Base-by-base conservation (phyloP, 805 yeast species). In the Wickerhamomyces silvicola region DNA sequence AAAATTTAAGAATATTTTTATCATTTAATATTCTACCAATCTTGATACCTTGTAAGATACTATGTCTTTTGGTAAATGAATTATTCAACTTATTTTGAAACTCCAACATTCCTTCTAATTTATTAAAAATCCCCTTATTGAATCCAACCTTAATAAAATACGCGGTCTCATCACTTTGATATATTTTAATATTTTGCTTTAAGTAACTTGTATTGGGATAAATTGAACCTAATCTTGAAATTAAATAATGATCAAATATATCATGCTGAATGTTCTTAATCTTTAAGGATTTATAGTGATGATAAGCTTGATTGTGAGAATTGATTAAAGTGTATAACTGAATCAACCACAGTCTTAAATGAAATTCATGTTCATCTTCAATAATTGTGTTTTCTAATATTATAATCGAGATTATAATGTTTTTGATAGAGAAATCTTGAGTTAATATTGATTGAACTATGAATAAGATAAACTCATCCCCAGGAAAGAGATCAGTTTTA, bases 201-300 rank as follows among this genome's bases (percentile, higher is more conserved):
- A 59, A 45, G 15, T 61, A 58, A 2, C 54, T 46, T 11, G 63
- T 57, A 2, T 60, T 45, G 0, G 84, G 83, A 23, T 49, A 53
- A 1, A 66, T 39, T 0, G 74, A 49, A 1, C 77, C 61, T 17
- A 65, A 42, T 30, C 84, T 64, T 0, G 75, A 62, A 8, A 66
- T 56, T 8, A 78, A 45, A 39, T 70, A 65, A 39, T 75, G 71
- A 10, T 78, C 70, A 28, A 82, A 53, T 0, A 84, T 71, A 47
- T 88, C 96, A 31, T 68, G 63, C 56, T 90, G 97, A 7, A 87
- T 56, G 59, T 79, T 77, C 48, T 81, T 84, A 43, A 86, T 71
- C 22, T 75, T 72, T 31, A 88, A 55, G 1, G 62, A 48, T 11
- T 66, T 54, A 52, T 70, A 86, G 28, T 75, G 71, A 7, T 54